Evolutionary conservation across 2,329 filamentous ascomycete genomes (phyloP).

Genomic region (Fusarium torreyae): DNA sequence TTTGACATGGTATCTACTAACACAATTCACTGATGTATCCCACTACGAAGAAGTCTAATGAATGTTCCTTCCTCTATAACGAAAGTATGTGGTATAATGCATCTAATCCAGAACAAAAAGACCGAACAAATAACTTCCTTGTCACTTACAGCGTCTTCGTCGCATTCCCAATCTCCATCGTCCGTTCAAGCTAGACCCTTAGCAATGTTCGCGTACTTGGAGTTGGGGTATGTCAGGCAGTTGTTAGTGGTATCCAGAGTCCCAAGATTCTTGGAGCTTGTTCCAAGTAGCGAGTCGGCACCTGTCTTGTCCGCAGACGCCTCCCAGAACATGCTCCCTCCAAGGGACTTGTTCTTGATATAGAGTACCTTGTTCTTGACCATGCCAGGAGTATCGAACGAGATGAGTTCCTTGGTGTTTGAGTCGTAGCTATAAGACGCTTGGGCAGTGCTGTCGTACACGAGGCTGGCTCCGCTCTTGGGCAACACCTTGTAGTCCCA

Average conservation of each 20-base stretch:
- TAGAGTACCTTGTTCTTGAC: constrained; percentile 75
- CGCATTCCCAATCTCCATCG: background rate
- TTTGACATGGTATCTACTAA: too few species aligned
- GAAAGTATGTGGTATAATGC: background rate
- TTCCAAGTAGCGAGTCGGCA: constrained; percentile 72
- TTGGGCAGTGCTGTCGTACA: constrained; percentile 69
- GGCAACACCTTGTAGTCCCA: constrained; percentile 88
- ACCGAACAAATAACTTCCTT: too few species aligned
- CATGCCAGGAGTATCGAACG: constrained; percentile 76
- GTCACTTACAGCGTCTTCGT: too few species aligned
- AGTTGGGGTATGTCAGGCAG: constrained; percentile 65
- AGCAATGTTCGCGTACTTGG: constrained; percentile 67
- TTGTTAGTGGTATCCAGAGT: constrained; percentile 64
- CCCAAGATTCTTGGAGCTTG: constrained; percentile 58
- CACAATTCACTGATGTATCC: too few species aligned
- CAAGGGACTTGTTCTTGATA: constrained; percentile 71
- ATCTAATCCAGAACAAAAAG: background rate
- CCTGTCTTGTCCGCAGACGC: constrained; percentile 76
- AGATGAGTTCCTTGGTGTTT: constrained; percentile 73
- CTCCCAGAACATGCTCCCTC: constrained; percentile 91
- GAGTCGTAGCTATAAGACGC: constrained; percentile 81
- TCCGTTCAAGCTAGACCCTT: constrained; percentile 7
- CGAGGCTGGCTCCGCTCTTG: constrained; percentile 69
- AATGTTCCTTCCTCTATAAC: constrained; percentile 3
- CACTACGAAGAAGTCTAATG: background rate